These are phyloP conservation scores for Schizonepeta tenuifolia DNA, from an alignment of 257 asterid genomes.

Conservation along the genomic window DNA sequence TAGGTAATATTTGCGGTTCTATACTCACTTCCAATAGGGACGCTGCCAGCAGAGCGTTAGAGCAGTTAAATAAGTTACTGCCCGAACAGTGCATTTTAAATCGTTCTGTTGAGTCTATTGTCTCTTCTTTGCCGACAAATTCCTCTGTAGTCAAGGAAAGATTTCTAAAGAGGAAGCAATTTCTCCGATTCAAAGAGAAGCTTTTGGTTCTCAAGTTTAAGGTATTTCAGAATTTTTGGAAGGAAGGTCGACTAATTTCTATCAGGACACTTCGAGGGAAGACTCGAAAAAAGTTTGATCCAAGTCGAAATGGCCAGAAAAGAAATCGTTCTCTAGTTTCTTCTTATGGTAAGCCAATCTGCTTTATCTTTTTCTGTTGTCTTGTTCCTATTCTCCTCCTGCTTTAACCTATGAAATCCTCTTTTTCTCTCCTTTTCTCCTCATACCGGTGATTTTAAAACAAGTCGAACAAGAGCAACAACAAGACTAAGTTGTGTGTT, in stretches of 20 bases:
- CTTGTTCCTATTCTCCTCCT: background rate
- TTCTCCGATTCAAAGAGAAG: constrained; percentile 67
- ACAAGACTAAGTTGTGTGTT: background rate
- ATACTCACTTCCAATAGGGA: constrained; percentile 67
- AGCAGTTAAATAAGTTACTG: constrained; percentile 57
- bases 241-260: constrained; percentile 66
- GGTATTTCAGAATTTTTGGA: constrained; percentile 81
- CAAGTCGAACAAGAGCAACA: background rate
- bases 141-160: constrained; percentile 43
- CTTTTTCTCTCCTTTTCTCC: background rate
- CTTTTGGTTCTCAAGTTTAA: constrained; percentile 64
- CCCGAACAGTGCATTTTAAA: constrained; percentile 37
- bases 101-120: constrained; percentile 37
- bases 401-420: background rate
- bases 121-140: constrained; percentile 44
- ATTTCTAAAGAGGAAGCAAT: constrained; percentile 49
- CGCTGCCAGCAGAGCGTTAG: constrained; percentile 47
- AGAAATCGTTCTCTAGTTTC: constrained; percentile 57
- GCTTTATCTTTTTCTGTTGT: constrained; percentile 19
- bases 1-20: constrained; percentile 40
- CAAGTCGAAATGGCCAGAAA: constrained; percentile 49
- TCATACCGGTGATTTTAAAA: background rate
- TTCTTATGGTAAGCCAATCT: constrained; percentile 54
- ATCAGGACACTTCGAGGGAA: constrained; percentile 55
- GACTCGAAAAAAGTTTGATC: constrained; percentile 70